Evolutionary conservation across 2,329 filamentous ascomycete genomes (phyloP).

Genomic region (Pyricularia grisea): DNA sequence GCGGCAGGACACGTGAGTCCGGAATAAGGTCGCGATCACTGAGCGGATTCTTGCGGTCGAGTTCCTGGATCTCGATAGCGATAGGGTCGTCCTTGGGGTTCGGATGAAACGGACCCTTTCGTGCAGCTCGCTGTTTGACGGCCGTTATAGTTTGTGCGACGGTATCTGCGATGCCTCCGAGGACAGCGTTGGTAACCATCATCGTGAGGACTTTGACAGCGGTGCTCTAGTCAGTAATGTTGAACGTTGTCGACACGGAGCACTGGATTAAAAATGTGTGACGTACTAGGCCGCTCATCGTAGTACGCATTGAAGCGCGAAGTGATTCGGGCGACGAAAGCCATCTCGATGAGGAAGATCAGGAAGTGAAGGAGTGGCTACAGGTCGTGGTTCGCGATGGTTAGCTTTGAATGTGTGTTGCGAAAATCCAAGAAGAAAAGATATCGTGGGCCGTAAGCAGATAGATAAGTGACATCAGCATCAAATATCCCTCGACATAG

Average conservation of each 20-base stretch:
- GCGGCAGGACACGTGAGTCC: constrained; percentile 53
- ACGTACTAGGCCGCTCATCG: constrained; percentile 71
- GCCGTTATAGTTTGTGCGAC: constrained; percentile 89
- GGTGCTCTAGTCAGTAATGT: neutral
- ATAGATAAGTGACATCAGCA: neutral
- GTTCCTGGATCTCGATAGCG: constrained; percentile 80
- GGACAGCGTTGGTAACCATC: constrained; percentile 96
- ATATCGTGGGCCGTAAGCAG: neutral
- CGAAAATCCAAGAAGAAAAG: neutral
- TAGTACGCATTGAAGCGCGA: constrained; percentile 93
- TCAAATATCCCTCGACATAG: neutral
- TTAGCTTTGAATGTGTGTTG: neutral
- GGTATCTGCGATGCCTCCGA: constrained; percentile 93
- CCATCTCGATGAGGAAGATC: constrained; percentile 82
- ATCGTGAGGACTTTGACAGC: constrained; percentile 70
- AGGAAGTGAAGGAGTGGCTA: constrained; percentile 83
- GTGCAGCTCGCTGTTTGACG: constrained; percentile 57
- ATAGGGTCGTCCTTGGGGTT: constrained; percentile 62
- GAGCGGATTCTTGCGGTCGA: constrained; percentile 70
- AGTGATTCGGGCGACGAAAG: constrained; percentile 69
- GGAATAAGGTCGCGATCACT: constrained; percentile 57
- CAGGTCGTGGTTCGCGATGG: constrained; percentile 11
- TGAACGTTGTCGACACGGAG: neutral
- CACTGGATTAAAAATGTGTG: neutral
- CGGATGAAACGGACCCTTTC: constrained; percentile 46